phyloP scores from a whole-genome alignment of 208 protist species.

The Angomonas desouzai region DNA sequence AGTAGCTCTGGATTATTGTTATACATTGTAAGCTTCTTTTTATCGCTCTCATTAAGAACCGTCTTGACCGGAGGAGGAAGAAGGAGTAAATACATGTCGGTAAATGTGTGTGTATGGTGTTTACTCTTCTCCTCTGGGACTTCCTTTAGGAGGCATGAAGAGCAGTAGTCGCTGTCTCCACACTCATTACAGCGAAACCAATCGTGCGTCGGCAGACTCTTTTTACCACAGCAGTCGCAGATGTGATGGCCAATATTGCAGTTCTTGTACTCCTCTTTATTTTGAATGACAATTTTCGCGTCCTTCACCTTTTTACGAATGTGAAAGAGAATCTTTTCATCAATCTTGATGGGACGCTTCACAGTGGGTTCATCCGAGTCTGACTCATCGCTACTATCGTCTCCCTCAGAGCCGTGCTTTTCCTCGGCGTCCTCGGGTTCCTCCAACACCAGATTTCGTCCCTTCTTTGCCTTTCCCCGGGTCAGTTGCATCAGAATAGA shows the following conservation, averaged over 20 bases:
- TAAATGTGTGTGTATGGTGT: conserved; percentile 47
- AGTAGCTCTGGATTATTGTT: conserved; percentile 42
- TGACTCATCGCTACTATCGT: conserved; percentile 11
- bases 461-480: background rate
- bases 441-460: conserved; percentile 17
- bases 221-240: conserved; percentile 61
- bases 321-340: background rate
- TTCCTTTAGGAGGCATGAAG: conserved; percentile 47
- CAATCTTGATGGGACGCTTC: background rate
- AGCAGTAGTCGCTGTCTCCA: conserved; percentile 69
- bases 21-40: conserved; percentile 39
- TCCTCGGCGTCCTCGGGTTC: conserved; percentile 6
- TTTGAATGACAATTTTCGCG: conserved; percentile 31
- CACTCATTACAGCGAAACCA: conserved; percentile 88
- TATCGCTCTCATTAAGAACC: background rate
- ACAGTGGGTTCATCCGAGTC: conserved; percentile 22
- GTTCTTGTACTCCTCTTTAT: conserved; percentile 21
- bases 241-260: conserved; percentile 32
- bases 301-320: conserved; percentile 10
- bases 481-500: background rate
- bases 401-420: conserved; percentile 6
- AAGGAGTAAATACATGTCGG: conserved; percentile 55
- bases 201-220: conserved; percentile 26
- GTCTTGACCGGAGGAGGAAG: background rate
- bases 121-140: conserved; percentile 32